Conservation (phyloP, 768 basidiomycete species). For the Naganishia friedmannii region DNA sequence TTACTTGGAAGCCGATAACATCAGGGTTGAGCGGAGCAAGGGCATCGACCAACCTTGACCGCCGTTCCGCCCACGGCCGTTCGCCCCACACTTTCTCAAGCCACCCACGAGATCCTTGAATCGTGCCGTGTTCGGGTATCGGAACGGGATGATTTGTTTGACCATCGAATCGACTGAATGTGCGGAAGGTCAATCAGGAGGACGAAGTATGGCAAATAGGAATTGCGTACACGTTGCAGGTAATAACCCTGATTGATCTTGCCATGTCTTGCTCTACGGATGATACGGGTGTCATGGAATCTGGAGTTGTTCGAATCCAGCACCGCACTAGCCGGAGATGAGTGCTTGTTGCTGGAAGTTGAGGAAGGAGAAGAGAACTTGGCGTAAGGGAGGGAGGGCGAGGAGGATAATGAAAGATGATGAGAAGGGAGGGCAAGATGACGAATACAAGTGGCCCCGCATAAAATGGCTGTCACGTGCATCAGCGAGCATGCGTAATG, state of each 20-base stretch:
- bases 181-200: constrained; percentile 8
- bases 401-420: too few relatives aligned
- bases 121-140: constrained; percentile 33
- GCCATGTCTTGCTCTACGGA: constrained; percentile 17
- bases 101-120: constrained; percentile 27
- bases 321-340: too few relatives aligned
- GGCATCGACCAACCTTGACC: constrained; percentile 40
- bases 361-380: too few relatives aligned
- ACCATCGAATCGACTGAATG: constrained; percentile 36
- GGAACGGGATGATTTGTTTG: constrained; percentile 32
- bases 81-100: constrained; percentile 30
- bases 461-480: too few relatives aligned
- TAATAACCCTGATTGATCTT: constrained; percentile 21
- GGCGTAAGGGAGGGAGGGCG: too few relatives aligned
- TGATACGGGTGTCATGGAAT: background rate
- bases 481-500: too few relatives aligned
- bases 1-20: constrained; percentile 45
- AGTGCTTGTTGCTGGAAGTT: too few relatives aligned
- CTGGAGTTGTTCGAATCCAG: too few relatives aligned
- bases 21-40: constrained; percentile 38
- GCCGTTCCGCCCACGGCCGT: constrained; percentile 42
- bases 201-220: constrained; percentile 5
- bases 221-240: constrained; percentile 13
- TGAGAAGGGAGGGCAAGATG: too few relatives aligned
- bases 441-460: too few relatives aligned